Base-by-base conservation (phyloP, 2,329 filamentous ascomycete species). In the Emericellopsis cladophorae region DNA sequence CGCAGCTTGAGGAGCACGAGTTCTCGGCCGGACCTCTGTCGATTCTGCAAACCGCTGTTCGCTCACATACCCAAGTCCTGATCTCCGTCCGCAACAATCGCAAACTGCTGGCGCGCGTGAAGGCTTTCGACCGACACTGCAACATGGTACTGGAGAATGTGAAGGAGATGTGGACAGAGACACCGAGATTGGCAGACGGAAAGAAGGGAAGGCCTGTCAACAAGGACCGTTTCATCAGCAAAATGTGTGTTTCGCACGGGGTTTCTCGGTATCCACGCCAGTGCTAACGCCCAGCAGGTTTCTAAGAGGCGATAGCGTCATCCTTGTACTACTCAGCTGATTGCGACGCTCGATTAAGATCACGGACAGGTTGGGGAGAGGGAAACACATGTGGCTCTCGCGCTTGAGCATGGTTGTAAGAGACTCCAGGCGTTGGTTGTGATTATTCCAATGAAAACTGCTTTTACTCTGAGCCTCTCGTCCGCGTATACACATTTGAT, bases 61-160 rank as follows among this genome's bases (percentile, higher is more conserved):
- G 89, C 60, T 85, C 84, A 49, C 90, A 95, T 69, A 85, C 84
- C 35, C 92, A 96, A 67, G 90, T 98, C 47, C 79, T 98, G 49
- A 95, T 98, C 58, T 95, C 87, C 41, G 90, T 90, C 67, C 88
- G 92, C 50, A 95, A 95, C 76, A 96, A 96, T 72, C 84, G 90
- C 65, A 98, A 98, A 72, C 75, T 98, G 37, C 81, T 98, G 42
- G 92, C 90, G 40, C 84, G 92, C 48, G 90, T 98, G 57, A 98
- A 98, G 72, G 92, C 92, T 7, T 98, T 98, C 61, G 92, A 98
- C 66, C 76, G 92, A 45, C 92, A 98, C 66, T 96, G 89, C 76
- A 98, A 98, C 68, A 96, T 98, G 92, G 85, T 95, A 4, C 71
- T 95, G 37, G 88, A 95, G 70, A 95, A 95, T 52, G 88, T 93